Conservation (phyloP, 139 green algal species). For the Chlorella vulgaris region DNA sequence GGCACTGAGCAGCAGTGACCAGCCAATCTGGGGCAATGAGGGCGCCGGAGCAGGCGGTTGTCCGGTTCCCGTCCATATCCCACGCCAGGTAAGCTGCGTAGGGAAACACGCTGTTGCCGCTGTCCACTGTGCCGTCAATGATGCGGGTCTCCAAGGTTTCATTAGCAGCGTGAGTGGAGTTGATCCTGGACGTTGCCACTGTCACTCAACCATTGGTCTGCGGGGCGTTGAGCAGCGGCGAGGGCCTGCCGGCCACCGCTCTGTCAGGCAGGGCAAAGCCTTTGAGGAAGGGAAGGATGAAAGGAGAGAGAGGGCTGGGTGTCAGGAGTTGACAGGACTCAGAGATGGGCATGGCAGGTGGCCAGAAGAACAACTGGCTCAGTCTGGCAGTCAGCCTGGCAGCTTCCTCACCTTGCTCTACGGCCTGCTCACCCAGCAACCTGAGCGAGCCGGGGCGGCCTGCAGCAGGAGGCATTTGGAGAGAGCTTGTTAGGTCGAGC, state of each 20-base stretch:
- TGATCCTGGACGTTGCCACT: neutral
- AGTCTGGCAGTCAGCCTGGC: no score
- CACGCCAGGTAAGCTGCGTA: neutral
- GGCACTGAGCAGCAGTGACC: conserved; percentile 11
- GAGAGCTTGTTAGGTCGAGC: no score
- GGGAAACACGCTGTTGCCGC: neutral
- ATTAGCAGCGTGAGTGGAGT: neutral
- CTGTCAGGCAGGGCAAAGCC: neutral
- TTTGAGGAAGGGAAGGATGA: neutral
- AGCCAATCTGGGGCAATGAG: neutral
- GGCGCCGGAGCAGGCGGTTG: neutral
- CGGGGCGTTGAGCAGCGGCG: neutral
- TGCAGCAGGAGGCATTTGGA: no score
- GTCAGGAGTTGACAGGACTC: neutral
- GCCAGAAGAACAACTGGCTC: neutral
- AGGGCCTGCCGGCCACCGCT: neutral
- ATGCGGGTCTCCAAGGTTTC: neutral
- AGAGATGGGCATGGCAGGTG: neutral
- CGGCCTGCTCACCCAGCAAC: neutral
- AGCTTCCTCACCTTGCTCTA: no score
- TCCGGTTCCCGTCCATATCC: neutral
- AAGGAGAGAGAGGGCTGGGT: neutral
- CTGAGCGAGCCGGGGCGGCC: no score
- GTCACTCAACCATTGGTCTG: neutral
- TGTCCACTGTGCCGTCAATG: neutral